Base-by-base conservation (phyloP, 129 eudicot species). In the Artemisia tridentata region DNA sequence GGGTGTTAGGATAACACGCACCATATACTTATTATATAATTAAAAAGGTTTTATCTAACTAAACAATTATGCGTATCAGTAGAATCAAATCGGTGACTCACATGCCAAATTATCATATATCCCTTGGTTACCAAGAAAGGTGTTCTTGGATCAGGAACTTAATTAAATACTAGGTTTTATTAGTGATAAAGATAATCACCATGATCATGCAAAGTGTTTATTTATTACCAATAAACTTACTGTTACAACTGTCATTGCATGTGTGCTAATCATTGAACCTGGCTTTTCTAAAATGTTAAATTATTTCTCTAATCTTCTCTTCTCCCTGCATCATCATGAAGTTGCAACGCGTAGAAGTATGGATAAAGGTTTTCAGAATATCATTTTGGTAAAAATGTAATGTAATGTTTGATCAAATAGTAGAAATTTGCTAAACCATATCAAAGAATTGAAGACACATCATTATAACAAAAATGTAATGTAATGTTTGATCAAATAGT, bases 211-310 rank as follows among this genome's bases (percentile, higher is more conserved):
- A 3, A 43, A 56, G 61, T 72, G 34, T 65, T 38, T 74, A 38
- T 64, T 52, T 34, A 52, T 52, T 63, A 54, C 29, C 64, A 13
- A 14, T 49, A 68, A 69, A 50, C 56, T 76, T 55, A 69, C 48
- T 27, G 10, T 46, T 31, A 61, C 80, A 76, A 69, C 80, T 76
- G 75, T 76, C 55, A 59, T 17, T 69, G 49, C 80, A 68, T 76
- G 80, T 52, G 70, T 69, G 21, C 70, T 49, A 38, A 76, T 68
- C 75, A 76, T 76, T 68, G 62, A 67, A 58, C 45, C 4, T 68
- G 69, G 55, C 69, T 57, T 76, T 67, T 67, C 20, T 14, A 13
- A 64, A 20, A 64, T 45, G 15, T 25, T 25, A 20, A 20, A 31
- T 56, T 46, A 16, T 12, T 65, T 55, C 20, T 23, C n/a, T 15